Percentiles rank a stretch among this genome's conserved stretches.
Evolutionary conservation across 2,329 filamentous ascomycete genomes (phyloP).

Genomic region (Hymenoscyphus fraxineus): DNA sequence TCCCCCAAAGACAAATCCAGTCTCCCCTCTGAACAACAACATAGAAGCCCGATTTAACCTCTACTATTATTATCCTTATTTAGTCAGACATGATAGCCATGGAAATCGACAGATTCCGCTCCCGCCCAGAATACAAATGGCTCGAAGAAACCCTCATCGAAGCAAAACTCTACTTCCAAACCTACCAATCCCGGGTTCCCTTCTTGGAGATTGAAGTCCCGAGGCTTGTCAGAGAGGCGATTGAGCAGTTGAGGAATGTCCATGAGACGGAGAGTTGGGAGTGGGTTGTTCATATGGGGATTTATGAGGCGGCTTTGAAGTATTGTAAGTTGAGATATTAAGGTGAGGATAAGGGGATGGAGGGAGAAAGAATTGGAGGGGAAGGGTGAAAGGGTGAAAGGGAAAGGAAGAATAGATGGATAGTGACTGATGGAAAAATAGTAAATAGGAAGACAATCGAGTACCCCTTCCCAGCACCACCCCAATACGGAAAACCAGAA

Average conservation of each 20-base stretch:
- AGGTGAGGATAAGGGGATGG: background rate
- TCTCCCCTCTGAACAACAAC: no score
- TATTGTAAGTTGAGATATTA: background rate
- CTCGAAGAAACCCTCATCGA: background rate
- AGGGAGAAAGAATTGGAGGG: background rate
- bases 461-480: background rate
- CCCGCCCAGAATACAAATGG: background rate
- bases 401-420: no score
- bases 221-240: background rate
- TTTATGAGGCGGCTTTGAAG: background rate
- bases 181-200: background rate
- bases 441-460: background rate
- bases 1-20: no score
- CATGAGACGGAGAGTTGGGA: background rate
- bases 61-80: no score
- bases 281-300: background rate
- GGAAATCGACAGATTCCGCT: background rate
- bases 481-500: background rate
- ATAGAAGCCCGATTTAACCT: no score
- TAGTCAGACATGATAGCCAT: background rate
- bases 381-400: background rate
- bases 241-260: background rate
- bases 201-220: background rate
- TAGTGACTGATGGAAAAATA: background rate
- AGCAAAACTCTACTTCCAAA: background rate